phyloP scores from a whole-genome alignment of 495 filamentous ascomycete genomes.

The Podospora australis region DNA sequence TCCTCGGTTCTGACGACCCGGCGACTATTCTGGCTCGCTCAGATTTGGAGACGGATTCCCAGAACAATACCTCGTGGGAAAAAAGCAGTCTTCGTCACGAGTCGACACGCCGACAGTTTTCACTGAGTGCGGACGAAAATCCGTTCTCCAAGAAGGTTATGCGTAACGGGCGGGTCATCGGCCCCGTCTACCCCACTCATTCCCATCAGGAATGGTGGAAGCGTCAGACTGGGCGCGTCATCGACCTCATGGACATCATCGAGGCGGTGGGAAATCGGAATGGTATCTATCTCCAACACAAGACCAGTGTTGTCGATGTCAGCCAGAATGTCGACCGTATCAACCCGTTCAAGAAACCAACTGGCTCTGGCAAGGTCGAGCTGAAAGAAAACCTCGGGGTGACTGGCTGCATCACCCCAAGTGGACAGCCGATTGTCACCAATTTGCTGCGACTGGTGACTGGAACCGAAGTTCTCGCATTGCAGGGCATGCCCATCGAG shows the following conservation, averaged over 20 bases:
- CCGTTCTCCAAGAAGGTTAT: constrained; percentile 19
- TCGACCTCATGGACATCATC: constrained; percentile 63
- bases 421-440: constrained; percentile 56
- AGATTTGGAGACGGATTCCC: constrained; percentile 28
- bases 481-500: constrained; percentile 68
- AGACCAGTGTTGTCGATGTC: constrained; percentile 57
- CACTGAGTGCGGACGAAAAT: constrained; percentile 9
- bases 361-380: not conserved
- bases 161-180: constrained; percentile 12
- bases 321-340: constrained; percentile 69
- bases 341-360: constrained; percentile 12
- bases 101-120: constrained; percentile 1
- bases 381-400: constrained; percentile 45
- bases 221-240: constrained; percentile 46
- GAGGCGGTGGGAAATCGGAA: constrained; percentile 39
- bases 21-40: constrained; percentile 43
- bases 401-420: constrained; percentile 64
- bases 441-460: constrained; percentile 56
- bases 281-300: constrained; percentile 56
- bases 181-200: constrained; percentile 3
- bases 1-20: constrained; percentile 53
- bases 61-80: constrained; percentile 13
- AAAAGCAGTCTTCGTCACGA: constrained; percentile 17
- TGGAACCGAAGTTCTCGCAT: constrained; percentile 57
- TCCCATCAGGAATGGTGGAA: constrained; percentile 11